Evolutionary conservation across 192 early-diverging fungal species (phyloP).

Genomic region (Umbelopsis sp.): DNA sequence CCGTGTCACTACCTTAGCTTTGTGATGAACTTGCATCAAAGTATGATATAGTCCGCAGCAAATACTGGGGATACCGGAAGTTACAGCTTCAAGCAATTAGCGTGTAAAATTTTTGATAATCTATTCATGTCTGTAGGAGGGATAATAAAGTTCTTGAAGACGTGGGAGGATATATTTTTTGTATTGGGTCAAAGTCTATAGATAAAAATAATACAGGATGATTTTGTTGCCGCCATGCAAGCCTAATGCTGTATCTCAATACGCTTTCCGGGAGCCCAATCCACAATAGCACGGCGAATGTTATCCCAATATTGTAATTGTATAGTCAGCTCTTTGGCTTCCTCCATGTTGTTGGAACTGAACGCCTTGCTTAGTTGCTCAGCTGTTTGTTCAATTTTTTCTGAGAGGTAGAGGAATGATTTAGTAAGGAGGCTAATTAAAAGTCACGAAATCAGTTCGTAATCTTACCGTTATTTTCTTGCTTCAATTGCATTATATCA

Average conservation of each 20-base stretch:
- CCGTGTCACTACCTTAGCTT: slow-evolving; percentile 28
- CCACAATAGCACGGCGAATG: slow-evolving; percentile 52
- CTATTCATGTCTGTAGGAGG: background rate
- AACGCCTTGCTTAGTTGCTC: slow-evolving; percentile 57
- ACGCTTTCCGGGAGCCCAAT: slow-evolving; percentile 61
- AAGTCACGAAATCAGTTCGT: background rate
- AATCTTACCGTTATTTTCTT: slow-evolving; percentile 62
- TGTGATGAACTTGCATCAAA: slow-evolving; percentile 57
- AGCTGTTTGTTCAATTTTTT: slow-evolving; percentile 29
- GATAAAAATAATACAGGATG: background rate
- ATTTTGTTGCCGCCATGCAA: background rate
- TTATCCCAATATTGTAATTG: slow-evolving; percentile 81
- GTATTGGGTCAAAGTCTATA: background rate
- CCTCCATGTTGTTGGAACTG: slow-evolving; percentile 44
- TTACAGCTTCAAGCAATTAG: slow-evolving; percentile 3
- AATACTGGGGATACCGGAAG: slow-evolving; percentile 69
- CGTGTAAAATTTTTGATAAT: background rate
- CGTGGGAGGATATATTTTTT: background rate
- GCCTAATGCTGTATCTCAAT: slow-evolving; percentile 54
- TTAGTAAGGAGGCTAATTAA: background rate
- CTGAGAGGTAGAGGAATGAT: background rate
- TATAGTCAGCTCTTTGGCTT: slow-evolving; percentile 65
- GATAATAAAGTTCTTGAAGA: background rate
- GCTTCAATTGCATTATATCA: slow-evolving; percentile 60
- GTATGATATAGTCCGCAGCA: slow-evolving; percentile 62